phyloP scores from a whole-genome alignment of 305 asterid genomes.

The Fraxinus angustifolia region DNA sequence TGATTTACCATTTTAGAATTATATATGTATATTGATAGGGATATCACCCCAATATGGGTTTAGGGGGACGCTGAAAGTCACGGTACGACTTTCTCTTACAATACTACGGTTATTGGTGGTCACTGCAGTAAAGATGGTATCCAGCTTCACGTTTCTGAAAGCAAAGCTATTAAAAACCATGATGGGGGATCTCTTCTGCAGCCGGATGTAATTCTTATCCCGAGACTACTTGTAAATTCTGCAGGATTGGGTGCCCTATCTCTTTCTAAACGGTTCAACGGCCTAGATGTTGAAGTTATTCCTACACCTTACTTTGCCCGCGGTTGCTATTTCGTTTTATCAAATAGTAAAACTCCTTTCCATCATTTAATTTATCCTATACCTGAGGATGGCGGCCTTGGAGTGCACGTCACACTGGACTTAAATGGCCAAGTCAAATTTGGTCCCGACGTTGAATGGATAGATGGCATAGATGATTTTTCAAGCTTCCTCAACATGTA shows the following conservation, averaged over 20 bases:
- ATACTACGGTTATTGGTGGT: constrained; percentile 67
- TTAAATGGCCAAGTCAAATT: constrained; percentile 73
- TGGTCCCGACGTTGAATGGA: constrained; percentile 95
- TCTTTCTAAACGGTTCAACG: constrained; percentile 48
- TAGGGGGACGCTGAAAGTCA: constrained; percentile 91
- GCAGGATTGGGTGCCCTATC: constrained; percentile 74
- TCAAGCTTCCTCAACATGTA: constrained; percentile 67
- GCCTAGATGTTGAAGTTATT: constrained; percentile 31
- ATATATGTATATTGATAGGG: constrained; percentile 45
- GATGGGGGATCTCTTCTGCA: constrained; percentile 34
- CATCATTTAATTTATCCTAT: constrained; percentile 75
- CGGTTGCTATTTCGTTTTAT: constrained; percentile 73
- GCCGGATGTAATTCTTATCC: constrained; percentile 65
- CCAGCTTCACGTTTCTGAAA: constrained; percentile 56
- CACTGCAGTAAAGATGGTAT: constrained; percentile 34
- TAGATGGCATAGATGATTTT: constrained; percentile 53
- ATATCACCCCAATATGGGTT: constrained; percentile 38
- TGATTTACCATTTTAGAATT: constrained; percentile 35
- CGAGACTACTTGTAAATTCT: constrained; percentile 65
- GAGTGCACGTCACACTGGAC: constrained; percentile 87
- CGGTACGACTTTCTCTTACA: constrained; percentile 60
- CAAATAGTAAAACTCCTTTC: constrained; percentile 48
- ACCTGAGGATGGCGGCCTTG: constrained; percentile 93
- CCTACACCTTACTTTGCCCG: constrained; percentile 70
- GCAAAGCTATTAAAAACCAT: constrained; percentile 42